Conservation (phyloP, 768 basidiomycete genomes). For the Tricholoma saponaceum region DNA sequence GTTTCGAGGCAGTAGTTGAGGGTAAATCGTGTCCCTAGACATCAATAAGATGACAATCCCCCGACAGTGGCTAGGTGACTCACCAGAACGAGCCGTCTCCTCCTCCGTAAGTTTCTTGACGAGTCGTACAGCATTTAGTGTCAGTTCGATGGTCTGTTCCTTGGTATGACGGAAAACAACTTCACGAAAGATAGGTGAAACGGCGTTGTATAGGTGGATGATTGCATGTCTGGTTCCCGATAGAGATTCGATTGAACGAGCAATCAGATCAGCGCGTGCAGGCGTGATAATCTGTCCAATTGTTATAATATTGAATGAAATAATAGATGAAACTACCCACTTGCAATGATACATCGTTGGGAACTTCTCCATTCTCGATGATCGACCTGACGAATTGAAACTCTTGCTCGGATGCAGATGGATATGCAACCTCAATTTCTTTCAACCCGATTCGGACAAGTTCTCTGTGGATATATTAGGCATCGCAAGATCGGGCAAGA, state of each 20-base stretch:
- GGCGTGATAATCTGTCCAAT: slow-evolving; percentile 65
- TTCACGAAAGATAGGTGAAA: slow-evolving; percentile 67
- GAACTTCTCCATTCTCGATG: slow-evolving; percentile 59
- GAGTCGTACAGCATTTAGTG: slow-evolving; percentile 64
- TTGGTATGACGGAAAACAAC: slow-evolving; percentile 78
- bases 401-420: slow-evolving; percentile 78
- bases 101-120: slow-evolving; percentile 66
- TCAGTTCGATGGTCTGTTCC: slow-evolving; percentile 71
- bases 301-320: background rate
- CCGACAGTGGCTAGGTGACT: background rate
- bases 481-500: slow-evolving; percentile 38
- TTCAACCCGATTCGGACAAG: slow-evolving; percentile 77
- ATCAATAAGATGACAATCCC: background rate
- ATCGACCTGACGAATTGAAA: slow-evolving; percentile 72
- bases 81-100: slow-evolving; percentile 57
- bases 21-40: slow-evolving; percentile 52
- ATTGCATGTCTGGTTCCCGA: slow-evolving; percentile 73
- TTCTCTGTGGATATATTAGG: slow-evolving; percentile 52
- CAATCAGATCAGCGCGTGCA: slow-evolving; percentile 75
- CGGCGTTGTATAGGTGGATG: slow-evolving; percentile 87
- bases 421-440: slow-evolving; percentile 84
- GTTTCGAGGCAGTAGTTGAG: slow-evolving; percentile 87
- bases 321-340: slow-evolving; percentile 30
- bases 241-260: slow-evolving; percentile 68
- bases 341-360: slow-evolving; percentile 79